A percentile compares a stretch with the other conserved stretches of the same genome.
Evolutionary conservation across 257 asterid genomes (phyloP).

Genomic region (Penstemon davidsonii): DNA sequence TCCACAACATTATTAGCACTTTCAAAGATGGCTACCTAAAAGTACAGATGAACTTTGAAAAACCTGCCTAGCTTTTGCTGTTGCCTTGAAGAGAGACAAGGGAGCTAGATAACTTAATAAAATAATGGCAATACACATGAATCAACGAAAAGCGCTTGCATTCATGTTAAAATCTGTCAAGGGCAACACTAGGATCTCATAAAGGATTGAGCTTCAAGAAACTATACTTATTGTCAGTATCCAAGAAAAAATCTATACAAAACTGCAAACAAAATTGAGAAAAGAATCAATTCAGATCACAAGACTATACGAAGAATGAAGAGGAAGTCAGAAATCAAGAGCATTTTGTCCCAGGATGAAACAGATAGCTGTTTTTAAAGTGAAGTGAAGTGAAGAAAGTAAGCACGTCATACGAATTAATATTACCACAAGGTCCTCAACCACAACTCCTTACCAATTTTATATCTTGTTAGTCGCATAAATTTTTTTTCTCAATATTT

Average conservation of each 20-base stretch:
- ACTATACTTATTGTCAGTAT: not conserved
- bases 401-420: not conserved
- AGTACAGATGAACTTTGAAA: not conserved
- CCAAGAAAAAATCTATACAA: not conserved
- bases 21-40: not conserved
- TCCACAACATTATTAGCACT: not conserved
- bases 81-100: not conserved
- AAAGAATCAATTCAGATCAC: not conserved
- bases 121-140: not conserved
- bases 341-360: not conserved
- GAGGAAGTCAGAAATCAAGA: not conserved
- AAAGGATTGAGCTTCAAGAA: not conserved
- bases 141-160: not conserved
- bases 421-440: not conserved
- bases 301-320: not conserved
- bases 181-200: not conserved
- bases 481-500: not conserved
- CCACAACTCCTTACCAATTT: not conserved
- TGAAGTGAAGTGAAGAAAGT: not conserved
- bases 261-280: too few species aligned
- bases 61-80: not conserved
- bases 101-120: not conserved
- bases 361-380: not conserved
- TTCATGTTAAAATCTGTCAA: not conserved
- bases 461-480: not conserved